Evolutionary conservation across 805 yeast species (phyloP).

Genomic region (Helenozyma baotianmanensis): DNA sequence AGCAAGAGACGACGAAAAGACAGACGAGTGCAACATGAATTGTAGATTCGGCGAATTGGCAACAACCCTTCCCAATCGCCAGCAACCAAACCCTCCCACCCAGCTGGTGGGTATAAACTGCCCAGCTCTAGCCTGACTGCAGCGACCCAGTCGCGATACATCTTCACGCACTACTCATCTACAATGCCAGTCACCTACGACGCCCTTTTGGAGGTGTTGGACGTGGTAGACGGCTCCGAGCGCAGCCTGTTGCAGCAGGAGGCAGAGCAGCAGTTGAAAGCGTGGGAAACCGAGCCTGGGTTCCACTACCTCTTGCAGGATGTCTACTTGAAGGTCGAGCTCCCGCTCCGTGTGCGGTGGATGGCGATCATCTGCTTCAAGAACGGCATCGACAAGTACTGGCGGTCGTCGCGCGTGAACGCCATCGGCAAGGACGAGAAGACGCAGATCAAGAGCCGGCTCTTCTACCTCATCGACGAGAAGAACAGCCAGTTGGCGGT

Average conservation of each 20-base stretch:
- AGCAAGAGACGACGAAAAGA: too few relatives aligned
- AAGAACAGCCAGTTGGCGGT: conserved; percentile 68
- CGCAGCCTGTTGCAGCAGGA: conserved; percentile 48
- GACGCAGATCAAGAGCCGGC: conserved; percentile 48
- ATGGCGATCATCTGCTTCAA: conserved; percentile 82
- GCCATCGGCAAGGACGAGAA: conserved; percentile 64
- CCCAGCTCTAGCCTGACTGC: too few relatives aligned
- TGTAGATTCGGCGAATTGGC: too few relatives aligned
- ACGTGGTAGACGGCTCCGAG: conserved; percentile 34
- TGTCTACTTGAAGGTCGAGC: conserved; percentile 52
- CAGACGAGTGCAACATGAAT: too few relatives aligned
- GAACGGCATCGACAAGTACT: conserved; percentile 77
- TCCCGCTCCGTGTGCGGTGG: conserved; percentile 74
- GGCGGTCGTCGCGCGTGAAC: conserved; percentile 67
- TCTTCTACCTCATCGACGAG: conserved; percentile 61
- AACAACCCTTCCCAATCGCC: too few relatives aligned
- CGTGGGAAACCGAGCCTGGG: conserved; percentile 65
- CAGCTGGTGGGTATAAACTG: too few relatives aligned
- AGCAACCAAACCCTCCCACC: too few relatives aligned
- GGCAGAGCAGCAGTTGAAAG: conserved; percentile 67
- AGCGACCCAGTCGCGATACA: too few relatives aligned
- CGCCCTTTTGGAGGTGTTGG: conserved; percentile 25
- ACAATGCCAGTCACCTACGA: conserved; percentile 22
- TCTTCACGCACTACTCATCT: not conserved
- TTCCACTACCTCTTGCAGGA: conserved; percentile 54